Evolutionary conservation across 2,329 filamentous ascomycete species (phyloP).

Genomic region (Cladorrhinum sp.): DNA sequence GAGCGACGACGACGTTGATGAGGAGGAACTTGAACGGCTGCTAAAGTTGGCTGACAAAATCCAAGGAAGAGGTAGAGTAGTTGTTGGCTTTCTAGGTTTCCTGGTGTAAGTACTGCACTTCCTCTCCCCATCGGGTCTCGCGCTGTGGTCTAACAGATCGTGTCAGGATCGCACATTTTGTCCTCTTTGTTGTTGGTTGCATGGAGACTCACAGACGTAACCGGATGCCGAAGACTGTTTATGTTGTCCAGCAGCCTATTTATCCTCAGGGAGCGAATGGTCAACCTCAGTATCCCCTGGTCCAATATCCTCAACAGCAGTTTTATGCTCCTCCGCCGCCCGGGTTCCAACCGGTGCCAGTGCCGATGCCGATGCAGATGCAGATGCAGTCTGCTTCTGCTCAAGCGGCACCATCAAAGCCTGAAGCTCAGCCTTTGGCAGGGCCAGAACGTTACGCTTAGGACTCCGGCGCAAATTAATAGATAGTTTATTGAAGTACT

Average conservation of each 20-base stretch:
- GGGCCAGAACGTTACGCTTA: not conserved
- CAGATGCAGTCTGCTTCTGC: not conserved
- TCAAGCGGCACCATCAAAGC: not conserved
- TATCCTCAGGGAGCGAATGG: not conserved
- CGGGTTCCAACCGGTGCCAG: too few species aligned
- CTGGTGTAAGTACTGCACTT: not conserved
- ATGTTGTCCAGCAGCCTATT: not conserved
- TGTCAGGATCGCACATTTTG: constrained; percentile 15
- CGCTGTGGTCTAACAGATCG: not conserved
- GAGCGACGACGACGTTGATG: not conserved
- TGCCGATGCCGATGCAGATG: too few species aligned
- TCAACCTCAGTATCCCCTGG: not conserved
- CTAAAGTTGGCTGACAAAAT: not conserved
- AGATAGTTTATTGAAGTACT: not conserved
- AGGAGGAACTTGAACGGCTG: not conserved
- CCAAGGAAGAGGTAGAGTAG: not conserved
- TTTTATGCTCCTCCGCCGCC: not conserved
- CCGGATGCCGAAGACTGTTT: constrained; percentile 4
- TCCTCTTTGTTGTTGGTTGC: constrained; percentile 17
- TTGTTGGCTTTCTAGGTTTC: not conserved
- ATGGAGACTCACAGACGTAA: constrained; percentile 14
- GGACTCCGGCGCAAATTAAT: not conserved
- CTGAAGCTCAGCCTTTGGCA: not conserved
- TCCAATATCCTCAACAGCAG: not conserved
- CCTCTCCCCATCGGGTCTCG: too few species aligned